Evolutionary conservation across 805 yeast genomes (phyloP), one percentile per base, ranked within the genome.

Genomic region (Saturnispora besseyi): DNA sequence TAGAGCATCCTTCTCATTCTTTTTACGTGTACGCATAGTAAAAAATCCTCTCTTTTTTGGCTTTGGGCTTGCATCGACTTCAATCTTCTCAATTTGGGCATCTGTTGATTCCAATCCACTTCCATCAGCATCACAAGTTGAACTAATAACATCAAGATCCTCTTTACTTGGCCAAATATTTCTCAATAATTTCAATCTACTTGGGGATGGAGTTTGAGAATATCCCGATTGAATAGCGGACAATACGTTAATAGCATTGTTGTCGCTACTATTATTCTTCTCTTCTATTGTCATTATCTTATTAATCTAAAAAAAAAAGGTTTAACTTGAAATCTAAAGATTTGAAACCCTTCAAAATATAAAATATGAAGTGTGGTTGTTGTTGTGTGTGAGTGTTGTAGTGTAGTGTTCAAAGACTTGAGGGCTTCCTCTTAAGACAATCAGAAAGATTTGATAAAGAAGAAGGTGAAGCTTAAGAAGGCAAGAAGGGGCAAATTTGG

Each of bases 21-120:
- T 32, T 31, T 22, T 30, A 47, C 50, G 50, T n/a, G 50, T 40
- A 40, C 45, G 42, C 42, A 47, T 33, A 6, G 45, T 41, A 33
- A 47, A 47, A 18, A 47, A 41, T 7, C 36, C 50, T 10, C 37
- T 47, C n/a, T 42, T 41, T 40, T 33, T 47, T 15, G 41, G 26
- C 30, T 30, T 47, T n/a, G 34, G 18, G 2, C 44, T 30, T 12
- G 10, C 26, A 4, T 45, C 47, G 5, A 24, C 22, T 9, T 43
- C 28, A 32, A 9, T 24, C 18, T 38, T 38, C 24, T 18, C 40
- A 15, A 36, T 6, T n/a, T 41, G 29, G n/a, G 30, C 24, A 26
- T 7, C n/a, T 3, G 30, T 6, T 2, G 30, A 13, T 4, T 26
- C 22, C 21, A n/a, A 6, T 15, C 28, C 34, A n/a, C 11, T 12